Evolutionary conservation across 1,139 yeast species (phyloP), one percentile per base, ranked within the genome.

Genomic region (Scheffersomyces lignicola): DNA sequence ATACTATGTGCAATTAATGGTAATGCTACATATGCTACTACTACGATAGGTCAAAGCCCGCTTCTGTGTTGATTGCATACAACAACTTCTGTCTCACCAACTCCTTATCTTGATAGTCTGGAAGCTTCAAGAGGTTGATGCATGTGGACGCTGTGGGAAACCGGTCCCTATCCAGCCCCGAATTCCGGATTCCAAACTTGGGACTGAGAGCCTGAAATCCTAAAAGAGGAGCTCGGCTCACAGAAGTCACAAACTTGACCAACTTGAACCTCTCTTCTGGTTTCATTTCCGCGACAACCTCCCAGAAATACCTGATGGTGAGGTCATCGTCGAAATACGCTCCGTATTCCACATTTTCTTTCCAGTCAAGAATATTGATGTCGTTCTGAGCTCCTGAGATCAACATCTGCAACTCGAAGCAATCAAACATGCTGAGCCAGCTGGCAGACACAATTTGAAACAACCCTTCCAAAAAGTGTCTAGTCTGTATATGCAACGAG

Each of bases 111-210:
- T 65, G 62, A 56, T 92, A 92, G 53, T 87, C 84, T 0, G 98
- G 98, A 28, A 94, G 59, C 51, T 85, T 89, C 41, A 92, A 65
- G 40, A 92, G 59, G 54, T 92, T 94, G 18, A 89, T 88, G 66
- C 98, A 92, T 0, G 99, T 92, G 0, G 96, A 80, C 0, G 97
- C 86, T 0, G 97, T 88, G 0, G 98, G 98, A 29, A 92, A 65
- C 28, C 95, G 65, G 3, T 47, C 48, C 4, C 34, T 32, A 6
- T 71, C 70, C 20, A 69, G 66, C 0, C 96, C 95, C 1, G 83
- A 75, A 48, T 80, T 80, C 32, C 88, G 61, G 31, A 92, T 84
- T 2, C 95, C 95, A 62, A 92, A 89, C 38, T 69, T 69, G 0
- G 99, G 98, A 24, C 62, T 63, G 34, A 94, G 66, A 6, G 80